A percentile compares a stretch with the other conserved stretches of the same genome.
phyloP scores from a whole-genome alignment of 106 monocot genomes.

The Vanilla planifolia region DNA sequence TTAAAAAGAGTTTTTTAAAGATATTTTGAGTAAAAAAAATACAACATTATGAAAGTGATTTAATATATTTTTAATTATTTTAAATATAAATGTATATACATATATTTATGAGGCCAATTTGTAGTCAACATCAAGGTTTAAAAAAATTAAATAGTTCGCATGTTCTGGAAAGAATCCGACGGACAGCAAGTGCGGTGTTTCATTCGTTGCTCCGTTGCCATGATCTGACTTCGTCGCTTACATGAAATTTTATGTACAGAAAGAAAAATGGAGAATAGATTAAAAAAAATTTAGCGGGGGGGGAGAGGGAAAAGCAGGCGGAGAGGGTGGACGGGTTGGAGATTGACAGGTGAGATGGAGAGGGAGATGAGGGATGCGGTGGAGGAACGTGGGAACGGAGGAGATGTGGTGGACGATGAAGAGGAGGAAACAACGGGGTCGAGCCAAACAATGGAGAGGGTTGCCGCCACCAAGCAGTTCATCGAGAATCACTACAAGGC shows the following conservation, averaged over 20 bases:
- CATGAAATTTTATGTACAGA: not conserved
- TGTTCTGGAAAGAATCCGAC: too few species aligned
- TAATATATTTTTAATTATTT: too few species aligned
- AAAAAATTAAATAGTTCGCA: not conserved
- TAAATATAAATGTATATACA: too few species aligned
- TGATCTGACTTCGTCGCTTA: conserved; percentile 3
- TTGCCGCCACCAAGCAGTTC: conserved; percentile 63
- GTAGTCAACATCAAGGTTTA: too few species aligned
- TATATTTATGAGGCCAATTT: too few species aligned
- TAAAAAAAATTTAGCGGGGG: not conserved
- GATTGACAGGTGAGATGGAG: conserved; percentile 10
- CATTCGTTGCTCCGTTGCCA: not conserved
- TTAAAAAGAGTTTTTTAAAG: too few species aligned
- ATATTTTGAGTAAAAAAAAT: too few species aligned
- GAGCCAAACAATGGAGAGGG: conserved; percentile 62
- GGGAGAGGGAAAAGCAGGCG: not conserved
- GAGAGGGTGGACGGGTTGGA: not conserved
- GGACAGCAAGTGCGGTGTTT: not conserved
- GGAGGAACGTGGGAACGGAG: conserved; percentile 3
- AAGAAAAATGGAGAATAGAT: not conserved
- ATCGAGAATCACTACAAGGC: conserved; percentile 74
- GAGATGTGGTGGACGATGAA: conserved; percentile 6
- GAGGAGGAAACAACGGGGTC: conserved; percentile 46
- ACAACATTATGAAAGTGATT: too few species aligned
- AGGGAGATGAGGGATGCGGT: conserved; percentile 6